Percentiles rank a stretch among this genome's conserved stretches.
These are phyloP conservation scores for Aspergillus melleus DNA, from an alignment of 2,329 filamentous ascomycete species.

Conservation along the genomic window DNA sequence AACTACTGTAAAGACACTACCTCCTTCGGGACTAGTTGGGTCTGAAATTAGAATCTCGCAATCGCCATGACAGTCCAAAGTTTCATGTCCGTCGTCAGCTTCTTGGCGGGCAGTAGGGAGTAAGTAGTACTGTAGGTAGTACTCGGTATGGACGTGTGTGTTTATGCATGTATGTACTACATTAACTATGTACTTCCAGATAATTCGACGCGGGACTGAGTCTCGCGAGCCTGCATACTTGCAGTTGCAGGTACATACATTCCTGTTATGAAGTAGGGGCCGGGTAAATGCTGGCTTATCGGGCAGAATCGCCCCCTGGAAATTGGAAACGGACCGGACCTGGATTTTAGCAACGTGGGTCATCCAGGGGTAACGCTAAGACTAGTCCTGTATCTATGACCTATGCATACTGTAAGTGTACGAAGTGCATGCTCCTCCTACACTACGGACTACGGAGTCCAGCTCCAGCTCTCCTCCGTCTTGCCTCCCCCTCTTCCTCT, in stretches of 20 bases:
- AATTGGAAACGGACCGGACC: background rate
- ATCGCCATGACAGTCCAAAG: background rate
- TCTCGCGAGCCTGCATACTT: too few relatives aligned
- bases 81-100: background rate
- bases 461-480: background rate
- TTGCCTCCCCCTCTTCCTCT: background rate
- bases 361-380: conserved; percentile 14
- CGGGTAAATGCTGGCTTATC: too few relatives aligned
- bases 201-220: too few relatives aligned
- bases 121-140: too few relatives aligned
- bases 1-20: background rate
- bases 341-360: conserved; percentile 8
- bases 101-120: background rate
- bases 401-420: background rate
- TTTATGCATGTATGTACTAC: too few relatives aligned
- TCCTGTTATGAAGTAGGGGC: too few relatives aligned
- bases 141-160: too few relatives aligned
- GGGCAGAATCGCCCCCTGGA: too few relatives aligned
- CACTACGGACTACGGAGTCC: background rate
- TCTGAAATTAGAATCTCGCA: background rate
- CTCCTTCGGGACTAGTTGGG: background rate
- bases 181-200: too few relatives aligned
- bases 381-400: background rate
- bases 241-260: too few relatives aligned
- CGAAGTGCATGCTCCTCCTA: background rate